Evolutionary conservation across 2,329 filamentous ascomycete species (phyloP).

Genomic region (Chaetomium sp.): DNA sequence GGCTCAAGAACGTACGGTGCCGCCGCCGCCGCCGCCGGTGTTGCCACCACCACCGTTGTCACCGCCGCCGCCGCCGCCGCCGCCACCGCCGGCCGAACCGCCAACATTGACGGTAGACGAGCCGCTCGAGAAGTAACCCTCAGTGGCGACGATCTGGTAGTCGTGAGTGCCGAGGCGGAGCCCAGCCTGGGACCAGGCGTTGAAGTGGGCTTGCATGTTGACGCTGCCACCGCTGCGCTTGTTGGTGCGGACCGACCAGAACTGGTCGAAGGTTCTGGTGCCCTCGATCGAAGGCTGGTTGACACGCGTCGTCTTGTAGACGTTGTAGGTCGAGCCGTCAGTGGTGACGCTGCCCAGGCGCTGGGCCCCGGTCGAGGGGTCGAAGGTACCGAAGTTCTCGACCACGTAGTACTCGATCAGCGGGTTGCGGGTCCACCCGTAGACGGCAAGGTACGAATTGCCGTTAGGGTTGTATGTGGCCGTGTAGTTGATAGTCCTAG

Average conservation of each 20-base stretch:
- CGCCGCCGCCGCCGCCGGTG: not conserved
- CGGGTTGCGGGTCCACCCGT: constrained; percentile 41
- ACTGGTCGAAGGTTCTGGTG: constrained; percentile 53
- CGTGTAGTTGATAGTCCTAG: constrained; percentile 53
- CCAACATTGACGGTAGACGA: constrained; percentile 46
- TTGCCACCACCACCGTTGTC: constrained; percentile 14
- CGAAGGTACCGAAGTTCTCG: constrained; percentile 48
- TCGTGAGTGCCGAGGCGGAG: constrained; percentile 51
- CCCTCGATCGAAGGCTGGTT: constrained; percentile 52
- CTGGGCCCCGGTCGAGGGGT: constrained; percentile 43
- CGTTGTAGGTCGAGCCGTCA: constrained; percentile 43
- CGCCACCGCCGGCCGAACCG: constrained; percentile 31
- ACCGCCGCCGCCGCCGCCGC: constrained; percentile 20
- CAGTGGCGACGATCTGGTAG: constrained; percentile 58
- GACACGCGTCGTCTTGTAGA: constrained; percentile 41
- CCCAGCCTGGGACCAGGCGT: constrained; percentile 52
- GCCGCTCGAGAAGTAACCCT: constrained; percentile 55
- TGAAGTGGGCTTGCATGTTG: constrained; percentile 54
- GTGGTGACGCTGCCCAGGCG: constrained; percentile 39
- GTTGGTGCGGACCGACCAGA: constrained; percentile 51
- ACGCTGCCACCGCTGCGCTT: constrained; percentile 55
- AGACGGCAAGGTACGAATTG: constrained; percentile 52
- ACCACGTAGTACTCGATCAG: constrained; percentile 42
- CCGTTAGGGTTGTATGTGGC: constrained; percentile 51
- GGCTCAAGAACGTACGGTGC: not conserved